A percentile compares a stretch with the other conserved stretches of the same genome.
Conservation (phyloP, 192 early-diverging fungal species). For the Jimgerdemannia lactiflua region DNA sequence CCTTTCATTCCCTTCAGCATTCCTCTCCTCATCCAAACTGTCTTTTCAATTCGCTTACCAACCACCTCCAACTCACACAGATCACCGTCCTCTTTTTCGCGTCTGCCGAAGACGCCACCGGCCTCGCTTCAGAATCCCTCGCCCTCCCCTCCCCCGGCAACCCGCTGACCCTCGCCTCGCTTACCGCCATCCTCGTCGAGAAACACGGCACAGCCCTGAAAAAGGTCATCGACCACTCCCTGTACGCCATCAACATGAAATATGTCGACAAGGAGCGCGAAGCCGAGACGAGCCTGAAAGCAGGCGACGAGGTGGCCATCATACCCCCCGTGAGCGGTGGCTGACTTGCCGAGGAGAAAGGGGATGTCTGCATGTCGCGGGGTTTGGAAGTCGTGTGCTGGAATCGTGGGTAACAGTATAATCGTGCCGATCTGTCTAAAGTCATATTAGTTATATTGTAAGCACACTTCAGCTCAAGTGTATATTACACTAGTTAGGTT, state of each 20-base stretch:
- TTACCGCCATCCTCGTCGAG: slow-evolving; percentile 2
- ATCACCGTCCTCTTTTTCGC: slow-evolving; percentile 64
- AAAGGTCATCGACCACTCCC: slow-evolving; percentile 37
- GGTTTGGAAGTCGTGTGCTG: too few relatives aligned
- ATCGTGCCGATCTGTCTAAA: too few relatives aligned
- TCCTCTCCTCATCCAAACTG: neutral
- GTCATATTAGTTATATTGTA: too few relatives aligned
- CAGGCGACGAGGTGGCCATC: slow-evolving; percentile 57
- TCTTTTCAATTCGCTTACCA: neutral
- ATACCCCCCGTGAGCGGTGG: slow-evolving; percentile 71
- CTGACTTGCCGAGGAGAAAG: slow-evolving; percentile 8
- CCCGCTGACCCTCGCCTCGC: slow-evolving; percentile 10
- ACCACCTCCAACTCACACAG: slow-evolving; percentile 14
- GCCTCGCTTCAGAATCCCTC: slow-evolving; percentile 38
- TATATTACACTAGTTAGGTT: too few relatives aligned
- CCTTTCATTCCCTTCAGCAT: neutral
- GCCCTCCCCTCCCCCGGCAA: slow-evolving; percentile 18
- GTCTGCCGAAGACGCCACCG: slow-evolving; percentile 46
- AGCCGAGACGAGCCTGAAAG: slow-evolving; percentile 34
- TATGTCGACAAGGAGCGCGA: slow-evolving; percentile 52
- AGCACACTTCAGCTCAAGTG: too few relatives aligned
- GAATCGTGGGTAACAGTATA: too few relatives aligned
- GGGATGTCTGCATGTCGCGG: too few relatives aligned
- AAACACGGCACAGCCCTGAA: slow-evolving; percentile 24
- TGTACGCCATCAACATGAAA: slow-evolving; percentile 63